Conservation (phyloP, 2,329 filamentous ascomycete genomes). For the Fusarium armeniacum region DNA sequence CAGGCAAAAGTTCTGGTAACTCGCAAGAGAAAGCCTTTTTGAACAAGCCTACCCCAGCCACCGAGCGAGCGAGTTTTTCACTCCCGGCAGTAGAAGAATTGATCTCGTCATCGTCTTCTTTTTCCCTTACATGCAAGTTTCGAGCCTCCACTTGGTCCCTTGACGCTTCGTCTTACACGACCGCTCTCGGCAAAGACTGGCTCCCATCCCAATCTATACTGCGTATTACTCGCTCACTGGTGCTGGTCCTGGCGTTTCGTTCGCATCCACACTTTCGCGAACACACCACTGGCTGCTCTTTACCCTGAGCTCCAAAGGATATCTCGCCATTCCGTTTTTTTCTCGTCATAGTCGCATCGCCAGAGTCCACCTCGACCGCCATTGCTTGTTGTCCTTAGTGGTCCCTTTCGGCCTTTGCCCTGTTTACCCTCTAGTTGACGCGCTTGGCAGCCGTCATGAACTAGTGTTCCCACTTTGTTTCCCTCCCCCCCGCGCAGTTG, state of each 20-base stretch:
- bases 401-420: slow-evolving; percentile 45
- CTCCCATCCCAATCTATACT: slow-evolving; percentile 36
- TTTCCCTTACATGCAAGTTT: slow-evolving; percentile 30
- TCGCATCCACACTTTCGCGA: slow-evolving; percentile 45
- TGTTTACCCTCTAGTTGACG: slow-evolving; percentile 49
- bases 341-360: slow-evolving; percentile 52
- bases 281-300: slow-evolving; percentile 47
- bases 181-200: slow-evolving; percentile 51
- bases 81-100: slow-evolving; percentile 47
- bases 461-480: slow-evolving; percentile 57
- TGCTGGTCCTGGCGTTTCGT: slow-evolving; percentile 39
- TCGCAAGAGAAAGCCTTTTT: slow-evolving; percentile 23
- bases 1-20: slow-evolving; percentile 42
- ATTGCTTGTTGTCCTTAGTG: slow-evolving; percentile 41
- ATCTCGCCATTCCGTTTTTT: slow-evolving; percentile 51
- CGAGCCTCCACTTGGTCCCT: slow-evolving; percentile 41
- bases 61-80: slow-evolving; percentile 31
- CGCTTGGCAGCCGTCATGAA: slow-evolving; percentile 59
- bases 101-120: slow-evolving; percentile 51
- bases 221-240: slow-evolving; percentile 28
- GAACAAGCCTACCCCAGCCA: slow-evolving; percentile 50
- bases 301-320: slow-evolving; percentile 41
- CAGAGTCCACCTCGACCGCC: slow-evolving; percentile 47
- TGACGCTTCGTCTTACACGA: slow-evolving; percentile 41
- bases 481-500: slow-evolving; percentile 49